A percentile compares a stretch with the other conserved stretches of the same genome.
Evolutionary conservation across 345 rosid species (phyloP).

Genomic region (Ceriops tagal): DNA sequence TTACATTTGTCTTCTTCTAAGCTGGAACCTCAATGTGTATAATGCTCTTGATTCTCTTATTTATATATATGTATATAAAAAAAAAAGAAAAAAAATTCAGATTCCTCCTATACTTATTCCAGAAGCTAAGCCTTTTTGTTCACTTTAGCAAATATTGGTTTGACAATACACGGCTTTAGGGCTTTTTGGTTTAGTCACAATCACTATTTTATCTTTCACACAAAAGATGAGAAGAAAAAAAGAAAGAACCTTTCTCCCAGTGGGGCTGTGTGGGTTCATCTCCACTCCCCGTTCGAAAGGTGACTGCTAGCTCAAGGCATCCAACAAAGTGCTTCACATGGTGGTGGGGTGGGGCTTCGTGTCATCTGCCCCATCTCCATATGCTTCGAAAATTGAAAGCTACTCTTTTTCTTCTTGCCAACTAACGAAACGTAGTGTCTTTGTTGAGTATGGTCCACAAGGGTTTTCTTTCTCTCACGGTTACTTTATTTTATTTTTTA

Average conservation of each 20-base stretch:
- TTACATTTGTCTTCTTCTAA: constrained; percentile 19
- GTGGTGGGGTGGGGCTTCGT: constrained; percentile 29
- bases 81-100: neutral
- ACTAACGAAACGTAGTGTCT: constrained; percentile 17
- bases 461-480: too few relatives aligned
- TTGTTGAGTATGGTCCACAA: neutral
- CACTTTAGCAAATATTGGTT: neutral
- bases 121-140: constrained; percentile 12
- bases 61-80: too few relatives aligned
- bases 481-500: neutral
- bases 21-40: neutral
- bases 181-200: constrained; percentile 14
- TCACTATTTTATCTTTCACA: too few relatives aligned
- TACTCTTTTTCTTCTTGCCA: constrained; percentile 13
- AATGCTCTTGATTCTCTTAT: too few relatives aligned
- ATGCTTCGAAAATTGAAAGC: constrained; percentile 18
- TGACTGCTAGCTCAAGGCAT: constrained; percentile 37
- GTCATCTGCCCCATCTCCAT: constrained; percentile 5
- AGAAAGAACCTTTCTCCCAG: constrained; percentile 17
- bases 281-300: constrained; percentile 20
- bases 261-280: neutral
- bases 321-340: constrained; percentile 35
- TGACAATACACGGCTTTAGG: constrained; percentile 17
- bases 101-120: constrained; percentile 5
- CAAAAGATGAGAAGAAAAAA: neutral